phyloP scores from a whole-genome alignment of 2,329 filamentous ascomycete genomes.

The Alternaria panax region DNA sequence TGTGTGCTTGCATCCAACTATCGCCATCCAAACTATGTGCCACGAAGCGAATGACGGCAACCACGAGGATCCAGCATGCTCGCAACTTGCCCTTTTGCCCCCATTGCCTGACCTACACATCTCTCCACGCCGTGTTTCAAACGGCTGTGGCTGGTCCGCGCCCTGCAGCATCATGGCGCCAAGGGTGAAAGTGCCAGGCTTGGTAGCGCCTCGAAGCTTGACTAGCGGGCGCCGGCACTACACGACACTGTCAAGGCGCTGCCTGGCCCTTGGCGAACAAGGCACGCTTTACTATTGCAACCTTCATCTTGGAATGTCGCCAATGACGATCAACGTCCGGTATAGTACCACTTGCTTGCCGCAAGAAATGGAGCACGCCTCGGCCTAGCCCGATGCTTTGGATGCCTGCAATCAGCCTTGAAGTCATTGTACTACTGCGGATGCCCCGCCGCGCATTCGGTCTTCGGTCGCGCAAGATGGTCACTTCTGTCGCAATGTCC shows the following conservation, averaged over 20 bases:
- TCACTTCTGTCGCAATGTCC: constrained; percentile 14
- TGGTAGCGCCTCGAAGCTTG: constrained; percentile 32
- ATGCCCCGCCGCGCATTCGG: constrained; percentile 3
- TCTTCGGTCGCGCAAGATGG: constrained; percentile 18
- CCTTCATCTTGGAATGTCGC: constrained; percentile 18
- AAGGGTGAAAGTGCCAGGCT: constrained; percentile 38
- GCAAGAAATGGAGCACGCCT: not conserved
- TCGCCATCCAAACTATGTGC: not conserved
- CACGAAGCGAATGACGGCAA: not conserved
- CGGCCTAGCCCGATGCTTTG: constrained; percentile 3
- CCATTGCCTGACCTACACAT: not conserved
- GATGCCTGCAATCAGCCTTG: constrained; percentile 10
- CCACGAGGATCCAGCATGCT: not conserved
- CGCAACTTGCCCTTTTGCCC: not conserved
- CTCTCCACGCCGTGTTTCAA: constrained; percentile 5
- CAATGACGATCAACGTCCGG: constrained; percentile 10
- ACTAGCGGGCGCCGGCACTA: constrained; percentile 27
- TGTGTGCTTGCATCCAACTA: not conserved
- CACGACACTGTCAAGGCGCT: constrained; percentile 8
- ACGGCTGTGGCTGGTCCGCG: constrained; percentile 31
- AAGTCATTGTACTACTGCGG: constrained; percentile 10
- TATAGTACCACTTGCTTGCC: not conserved
- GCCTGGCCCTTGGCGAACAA: constrained; percentile 7
- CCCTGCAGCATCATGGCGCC: constrained; percentile 30
- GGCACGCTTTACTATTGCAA: constrained; percentile 3